phyloP scores from a whole-genome alignment of 2,329 filamentous ascomycete species.

The Gnomoniopsis smithogilvyi region DNA sequence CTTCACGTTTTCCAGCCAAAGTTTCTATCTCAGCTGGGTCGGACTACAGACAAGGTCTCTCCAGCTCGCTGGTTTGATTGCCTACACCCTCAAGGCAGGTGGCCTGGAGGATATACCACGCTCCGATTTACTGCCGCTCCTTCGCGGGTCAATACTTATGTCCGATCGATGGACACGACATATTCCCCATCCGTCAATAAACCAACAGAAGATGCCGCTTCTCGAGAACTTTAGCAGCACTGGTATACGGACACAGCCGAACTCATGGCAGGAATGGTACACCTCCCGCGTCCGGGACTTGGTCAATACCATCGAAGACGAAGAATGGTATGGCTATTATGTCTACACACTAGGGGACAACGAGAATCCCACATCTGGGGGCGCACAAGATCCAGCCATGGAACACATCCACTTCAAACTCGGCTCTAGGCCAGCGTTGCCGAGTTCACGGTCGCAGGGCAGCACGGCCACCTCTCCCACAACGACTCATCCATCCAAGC shows the following conservation, averaged over 20 bases:
- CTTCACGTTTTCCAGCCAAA: conserved; percentile 15
- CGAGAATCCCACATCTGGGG: conserved; percentile 6
- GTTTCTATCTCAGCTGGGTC: conserved; percentile 18
- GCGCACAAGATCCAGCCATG: conserved; percentile 17
- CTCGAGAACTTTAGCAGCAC: conserved; percentile 11
- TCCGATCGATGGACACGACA: neutral
- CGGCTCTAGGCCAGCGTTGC: neutral
- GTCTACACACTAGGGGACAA: conserved; percentile 14
- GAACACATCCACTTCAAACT: conserved; percentile 19
- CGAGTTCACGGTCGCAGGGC: neutral
- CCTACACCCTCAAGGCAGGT: conserved; percentile 11
- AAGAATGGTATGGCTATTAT: conserved; percentile 20
- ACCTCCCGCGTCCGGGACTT: conserved; percentile 12
- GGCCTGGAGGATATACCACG: conserved; percentile 16
- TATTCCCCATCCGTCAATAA: neutral
- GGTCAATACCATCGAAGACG: conserved; percentile 15
- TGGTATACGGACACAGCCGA: conserved; percentile 1
- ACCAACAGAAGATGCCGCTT: conserved; percentile 6
- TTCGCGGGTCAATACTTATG: neutral
- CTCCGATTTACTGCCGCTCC: conserved; percentile 16
- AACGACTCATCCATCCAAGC: neutral
- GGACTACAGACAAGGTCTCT: conserved; percentile 17
- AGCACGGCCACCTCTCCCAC: neutral
- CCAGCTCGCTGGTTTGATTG: conserved; percentile 17
- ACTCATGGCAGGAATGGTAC: conserved; percentile 19